A percentile compares a stretch with the other conserved stretches of the same genome.
phyloP scores from a whole-genome alignment of 805 yeast genomes.

The Cyberlindnera sargentensis region DNA sequence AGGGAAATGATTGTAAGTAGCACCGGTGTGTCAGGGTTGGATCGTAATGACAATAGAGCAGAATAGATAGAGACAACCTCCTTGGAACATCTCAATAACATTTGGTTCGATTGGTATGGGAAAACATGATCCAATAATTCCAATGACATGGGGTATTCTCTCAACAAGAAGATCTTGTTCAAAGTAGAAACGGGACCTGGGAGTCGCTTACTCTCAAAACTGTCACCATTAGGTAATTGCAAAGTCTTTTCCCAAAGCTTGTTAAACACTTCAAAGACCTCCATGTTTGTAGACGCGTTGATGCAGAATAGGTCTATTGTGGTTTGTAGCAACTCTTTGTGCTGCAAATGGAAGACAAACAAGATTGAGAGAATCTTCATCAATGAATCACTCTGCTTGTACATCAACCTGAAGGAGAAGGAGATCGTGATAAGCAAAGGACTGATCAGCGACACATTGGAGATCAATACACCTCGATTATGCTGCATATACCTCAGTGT shows the following conservation, averaged over 20 bases:
- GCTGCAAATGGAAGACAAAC: slow-evolving; percentile 12
- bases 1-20: slow-evolving; percentile 6
- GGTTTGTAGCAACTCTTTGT: slow-evolving; percentile 7
- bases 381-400: slow-evolving; percentile 6
- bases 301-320: slow-evolving; percentile 10
- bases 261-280: slow-evolving; percentile 19
- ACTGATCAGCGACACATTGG: slow-evolving; percentile 14
- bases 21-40: neutral
- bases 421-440: slow-evolving; percentile 21
- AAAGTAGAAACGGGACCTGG: slow-evolving; percentile 20
- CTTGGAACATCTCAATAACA: slow-evolving; percentile 9
- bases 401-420: slow-evolving; percentile 15
- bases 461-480: slow-evolving; percentile 4
- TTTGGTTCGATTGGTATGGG: slow-evolving; percentile 12
- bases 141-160: neutral
- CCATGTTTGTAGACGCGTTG: slow-evolving; percentile 13
- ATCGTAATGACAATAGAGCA: slow-evolving; percentile 1
- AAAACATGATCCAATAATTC: slow-evolving; percentile 11
- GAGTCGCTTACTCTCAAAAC: slow-evolving; percentile 2
- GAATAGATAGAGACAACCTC: slow-evolving; percentile 5
- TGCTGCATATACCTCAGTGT: slow-evolving; percentile 7
- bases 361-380: slow-evolving; percentile 13
- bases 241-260: slow-evolving; percentile 22
- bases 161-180: slow-evolving; percentile 11
- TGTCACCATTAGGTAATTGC: slow-evolving; percentile 1